Percentiles rank a stretch among this genome's conserved stretches.
Evolutionary conservation across 2,329 filamentous ascomycete species (phyloP).

Genomic region (Neofusicoccum umdonicola): DNA sequence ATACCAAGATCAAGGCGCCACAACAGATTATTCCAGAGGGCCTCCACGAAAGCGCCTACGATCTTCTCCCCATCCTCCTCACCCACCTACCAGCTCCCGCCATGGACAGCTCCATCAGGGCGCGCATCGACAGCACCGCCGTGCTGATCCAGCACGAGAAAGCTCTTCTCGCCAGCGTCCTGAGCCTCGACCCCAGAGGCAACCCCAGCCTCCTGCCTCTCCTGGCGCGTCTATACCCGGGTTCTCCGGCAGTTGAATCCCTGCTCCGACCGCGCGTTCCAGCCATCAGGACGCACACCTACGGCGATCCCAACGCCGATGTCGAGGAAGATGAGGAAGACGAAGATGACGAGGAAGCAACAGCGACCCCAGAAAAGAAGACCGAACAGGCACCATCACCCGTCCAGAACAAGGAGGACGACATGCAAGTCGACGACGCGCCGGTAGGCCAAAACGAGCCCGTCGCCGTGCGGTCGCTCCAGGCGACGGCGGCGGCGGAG

Average conservation of each 20-base stretch:
- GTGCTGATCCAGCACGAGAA: slow-evolving; percentile 67
- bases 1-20: slow-evolving; percentile 31
- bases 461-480: neutral
- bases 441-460: neutral
- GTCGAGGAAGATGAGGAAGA: slow-evolving; percentile 24
- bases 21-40: slow-evolving; percentile 38
- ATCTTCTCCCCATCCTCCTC: slow-evolving; percentile 63
- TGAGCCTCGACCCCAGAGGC: slow-evolving; percentile 69
- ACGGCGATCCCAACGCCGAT: neutral
- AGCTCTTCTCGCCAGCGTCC: slow-evolving; percentile 76
- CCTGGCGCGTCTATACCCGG: slow-evolving; percentile 63
- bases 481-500: neutral
- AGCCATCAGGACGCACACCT: slow-evolving; percentile 32
- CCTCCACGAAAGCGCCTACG: slow-evolving; percentile 57
- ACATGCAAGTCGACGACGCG: slow-evolving; percentile 5
- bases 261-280: slow-evolving; percentile 57
- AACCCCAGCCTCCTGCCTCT: slow-evolving; percentile 79
- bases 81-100: slow-evolving; percentile 63
- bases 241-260: slow-evolving; percentile 67
- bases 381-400: slow-evolving; percentile 14
- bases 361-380: neutral
- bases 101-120: slow-evolving; percentile 68
- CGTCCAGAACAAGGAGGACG: neutral
- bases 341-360: slow-evolving; percentile 21
- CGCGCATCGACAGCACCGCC: slow-evolving; percentile 76